Base-by-base conservation (phyloP, 768 basidiomycete genomes). In the Mycena vitilis region DNA sequence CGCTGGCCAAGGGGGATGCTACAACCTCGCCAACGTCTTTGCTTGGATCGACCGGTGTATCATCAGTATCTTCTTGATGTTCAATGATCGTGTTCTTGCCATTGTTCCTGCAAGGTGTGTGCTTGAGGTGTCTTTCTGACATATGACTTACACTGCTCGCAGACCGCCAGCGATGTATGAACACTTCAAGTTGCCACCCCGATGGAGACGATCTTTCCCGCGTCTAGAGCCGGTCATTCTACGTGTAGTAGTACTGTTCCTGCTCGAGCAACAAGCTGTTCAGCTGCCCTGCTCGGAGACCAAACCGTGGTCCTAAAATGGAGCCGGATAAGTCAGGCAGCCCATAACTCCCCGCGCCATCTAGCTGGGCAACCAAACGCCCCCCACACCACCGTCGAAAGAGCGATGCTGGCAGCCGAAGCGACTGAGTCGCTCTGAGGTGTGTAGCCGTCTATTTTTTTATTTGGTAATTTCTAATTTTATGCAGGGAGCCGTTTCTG, bases 31-130 rank as follows among this genome's bases (percentile, higher is more conserved):
- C 8, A 96, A 95, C 11, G 95, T 98, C 65, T 98, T 93, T 79
- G 84, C 90, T 59, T 99, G 98, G 98, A 97, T 99, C 77, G 85
- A 91, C 74, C 94, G 92, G 56, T 95, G 96, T 79, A 96, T 99
- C 82, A 93, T 98, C 80, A 95, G 94, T 80, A 98, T 99, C 77
- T 96, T 99, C 88, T 84, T 99, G 82, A 98, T 99, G 71, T 99
- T 98, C 86, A n/a, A 91, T 96, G 89, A 98, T 98, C 63, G 89
- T 96, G 16, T 97, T 96, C 85, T 82, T 98, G 74, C 96, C 96
- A 0, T 83, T 98, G 45, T 98, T 98, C 88, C 82, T 98, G 65
- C 96, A 98, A 89, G 95, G 95, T 95, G 74, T 63, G 84, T 76
- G n/a, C n/a, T n/a, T n/a, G n/a, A n/a, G n/a, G n/a, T n/a, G n/a